phyloP scores from a whole-genome alignment of 2,329 filamentous ascomycete genomes.

The Ceratocystis lukuohia region DNA sequence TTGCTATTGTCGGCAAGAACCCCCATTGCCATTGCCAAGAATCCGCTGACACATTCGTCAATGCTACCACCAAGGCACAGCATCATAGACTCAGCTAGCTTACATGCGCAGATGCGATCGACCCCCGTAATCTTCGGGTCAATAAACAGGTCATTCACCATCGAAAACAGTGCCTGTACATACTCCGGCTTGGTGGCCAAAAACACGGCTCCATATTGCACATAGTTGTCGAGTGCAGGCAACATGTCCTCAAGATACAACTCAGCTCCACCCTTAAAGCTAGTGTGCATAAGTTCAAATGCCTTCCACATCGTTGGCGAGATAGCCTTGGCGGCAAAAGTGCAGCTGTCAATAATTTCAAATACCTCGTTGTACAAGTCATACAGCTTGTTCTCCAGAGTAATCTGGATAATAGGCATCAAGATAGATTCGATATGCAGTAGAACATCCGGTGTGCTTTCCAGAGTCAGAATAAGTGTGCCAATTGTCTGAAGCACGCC shows the following conservation, averaged over 20 bases:
- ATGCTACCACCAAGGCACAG: constrained; percentile 79
- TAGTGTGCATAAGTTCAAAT: constrained; percentile 90
- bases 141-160: constrained; percentile 90
- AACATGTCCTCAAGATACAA: constrained; percentile 98
- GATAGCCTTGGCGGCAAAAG: constrained; percentile 90
- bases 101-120: constrained; percentile 93
- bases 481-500: constrained; percentile 96
- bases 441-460: constrained; percentile 92
- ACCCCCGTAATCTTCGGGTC: constrained; percentile 87
- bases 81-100: constrained; percentile 94
- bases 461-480: constrained; percentile 87
- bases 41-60: constrained; percentile 76
- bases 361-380: constrained; percentile 97
- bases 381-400: constrained; percentile 93
- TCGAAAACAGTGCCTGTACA: constrained; percentile 75
- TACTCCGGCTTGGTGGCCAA: constrained; percentile 75
- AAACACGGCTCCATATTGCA: constrained; percentile 75
- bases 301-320: constrained; percentile 97
- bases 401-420: constrained; percentile 94
- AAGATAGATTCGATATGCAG: constrained; percentile 88
- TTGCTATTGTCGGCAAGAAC: constrained; percentile 51
- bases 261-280: constrained; percentile 93
- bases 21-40: constrained; percentile 78
- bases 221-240: constrained; percentile 92
- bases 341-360: constrained; percentile 98